Percentiles rank a stretch among this genome's conserved stretches.
phyloP scores from a whole-genome alignment of 441 rosid genomes.

The Raphanus hybrid region DNA sequence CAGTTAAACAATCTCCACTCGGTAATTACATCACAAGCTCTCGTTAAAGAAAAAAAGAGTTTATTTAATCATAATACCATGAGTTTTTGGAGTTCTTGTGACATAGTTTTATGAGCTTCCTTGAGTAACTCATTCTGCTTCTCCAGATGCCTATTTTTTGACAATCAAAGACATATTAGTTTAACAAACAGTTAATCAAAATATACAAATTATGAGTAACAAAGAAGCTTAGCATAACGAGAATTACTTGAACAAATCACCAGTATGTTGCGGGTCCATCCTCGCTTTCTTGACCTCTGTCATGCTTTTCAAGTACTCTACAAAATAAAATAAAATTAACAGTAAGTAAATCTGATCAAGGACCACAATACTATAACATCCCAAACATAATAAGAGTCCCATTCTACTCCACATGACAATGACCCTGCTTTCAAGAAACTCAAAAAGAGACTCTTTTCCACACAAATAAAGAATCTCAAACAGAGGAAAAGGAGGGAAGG shows the following conservation, averaged over 20 bases:
- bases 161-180: background rate
- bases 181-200: background rate
- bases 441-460: conserved; percentile 12
- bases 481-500: conserved; percentile 20
- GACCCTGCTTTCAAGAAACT: too few relatives aligned
- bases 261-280: conserved; percentile 58
- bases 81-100: conserved; percentile 67
- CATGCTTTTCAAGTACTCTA: background rate
- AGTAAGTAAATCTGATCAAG: conserved; percentile 11
- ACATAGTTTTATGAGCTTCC: conserved; percentile 55
- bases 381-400: background rate
- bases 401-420: too few relatives aligned
- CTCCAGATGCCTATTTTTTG: conserved; percentile 67
- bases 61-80: conserved; percentile 43
- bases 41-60: background rate
- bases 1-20: background rate
- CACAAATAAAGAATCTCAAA: conserved; percentile 21
- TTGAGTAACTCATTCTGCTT: conserved; percentile 68
- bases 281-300: conserved; percentile 22
- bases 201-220: background rate
- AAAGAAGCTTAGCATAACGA: conserved; percentile 10
- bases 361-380: background rate
- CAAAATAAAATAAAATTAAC: background rate
- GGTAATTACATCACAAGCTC: conserved; percentile 1
- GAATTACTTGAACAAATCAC: conserved; percentile 51